These are phyloP conservation scores for Suillus occidentalis DNA, from an alignment of 768 basidiomycete genomes.

Conservation along the genomic window DNA sequence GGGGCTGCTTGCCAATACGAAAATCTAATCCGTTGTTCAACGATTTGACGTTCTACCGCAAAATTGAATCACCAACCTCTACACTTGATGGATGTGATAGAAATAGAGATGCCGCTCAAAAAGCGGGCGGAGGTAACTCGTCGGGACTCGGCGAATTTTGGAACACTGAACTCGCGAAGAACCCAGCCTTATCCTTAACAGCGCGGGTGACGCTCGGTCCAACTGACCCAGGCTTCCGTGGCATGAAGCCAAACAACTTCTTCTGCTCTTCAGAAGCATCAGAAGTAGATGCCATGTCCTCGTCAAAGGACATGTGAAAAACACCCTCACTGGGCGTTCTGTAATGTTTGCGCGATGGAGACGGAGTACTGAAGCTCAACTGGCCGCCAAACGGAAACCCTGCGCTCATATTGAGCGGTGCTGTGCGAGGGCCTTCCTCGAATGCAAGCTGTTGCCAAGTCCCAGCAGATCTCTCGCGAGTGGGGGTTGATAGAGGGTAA, in stretches of 20 bases:
- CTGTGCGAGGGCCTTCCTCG: constrained; percentile 49
- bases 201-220: constrained; percentile 25
- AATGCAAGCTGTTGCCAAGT: constrained; percentile 36
- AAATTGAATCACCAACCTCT: constrained; percentile 36
- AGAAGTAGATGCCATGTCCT: constrained; percentile 49
- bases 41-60: neutral
- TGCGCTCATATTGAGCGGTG: constrained; percentile 42
- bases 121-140: constrained; percentile 69
- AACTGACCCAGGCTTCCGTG: constrained; percentile 30
- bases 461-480: constrained; percentile 37
- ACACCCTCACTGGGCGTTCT: constrained; percentile 72
- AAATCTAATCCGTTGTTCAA: constrained; percentile 34
- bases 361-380: constrained; percentile 35
- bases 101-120: constrained; percentile 43
- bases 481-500: constrained; percentile 56
- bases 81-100: constrained; percentile 31
- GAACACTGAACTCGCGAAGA: constrained; percentile 80
- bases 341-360: constrained; percentile 45
- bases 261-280: constrained; percentile 39
- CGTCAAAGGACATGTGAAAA: constrained; percentile 76
- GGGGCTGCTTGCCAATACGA: constrained; percentile 36
- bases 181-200: constrained; percentile 42
- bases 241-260: constrained; percentile 34
- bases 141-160: constrained; percentile 87
- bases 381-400: constrained; percentile 41